Conservation (phyloP, 345 rosid genomes). For the Syzygium oleosum region DNA sequence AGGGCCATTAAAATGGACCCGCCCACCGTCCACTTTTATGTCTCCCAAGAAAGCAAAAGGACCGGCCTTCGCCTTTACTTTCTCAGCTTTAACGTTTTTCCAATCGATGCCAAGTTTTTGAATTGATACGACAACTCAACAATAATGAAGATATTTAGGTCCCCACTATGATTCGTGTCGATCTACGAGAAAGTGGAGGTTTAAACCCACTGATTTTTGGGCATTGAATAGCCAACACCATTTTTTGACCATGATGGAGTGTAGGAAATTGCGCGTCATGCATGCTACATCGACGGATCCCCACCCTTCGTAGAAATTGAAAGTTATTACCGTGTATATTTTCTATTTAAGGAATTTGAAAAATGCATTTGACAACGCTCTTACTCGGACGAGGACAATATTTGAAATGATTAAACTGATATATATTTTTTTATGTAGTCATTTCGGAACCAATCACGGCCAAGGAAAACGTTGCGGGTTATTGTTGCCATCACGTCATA, state of each 20-base stretch:
- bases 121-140: not conserved
- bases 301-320: accelerated
- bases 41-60: no score
- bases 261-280: not conserved
- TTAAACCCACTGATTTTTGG: no score
- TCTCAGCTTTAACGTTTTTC: not conserved
- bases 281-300: no score
- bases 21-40: no score
- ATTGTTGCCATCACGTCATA: not conserved
- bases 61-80: not conserved
- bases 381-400: not conserved
- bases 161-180: accelerated
- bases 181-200: no score
- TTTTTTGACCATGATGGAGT: no score
- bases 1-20: no score
- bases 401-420: not conserved
- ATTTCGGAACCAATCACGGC: no score
- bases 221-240: no score
- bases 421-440: not conserved
- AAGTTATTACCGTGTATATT: not conserved
- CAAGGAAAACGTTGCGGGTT: accelerated
- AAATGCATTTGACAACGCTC: not conserved
- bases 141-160: not conserved
- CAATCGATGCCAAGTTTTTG: accelerated
- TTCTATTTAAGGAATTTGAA: not conserved